phyloP scores from a whole-genome alignment of 805 yeast genomes.

The Saccharomycopsis guyanensis region DNA sequence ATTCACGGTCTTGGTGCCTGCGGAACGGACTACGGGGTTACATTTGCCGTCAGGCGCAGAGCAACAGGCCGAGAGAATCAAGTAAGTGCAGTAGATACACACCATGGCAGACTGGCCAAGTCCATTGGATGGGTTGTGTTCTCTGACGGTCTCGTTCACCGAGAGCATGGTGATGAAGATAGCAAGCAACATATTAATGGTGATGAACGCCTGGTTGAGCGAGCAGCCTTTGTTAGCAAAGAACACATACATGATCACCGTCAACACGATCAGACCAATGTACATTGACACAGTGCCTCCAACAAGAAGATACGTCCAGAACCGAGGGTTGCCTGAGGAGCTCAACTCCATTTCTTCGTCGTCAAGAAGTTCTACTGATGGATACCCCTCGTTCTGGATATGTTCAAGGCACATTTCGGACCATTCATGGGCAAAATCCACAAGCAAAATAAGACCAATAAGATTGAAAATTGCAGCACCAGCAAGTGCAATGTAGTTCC shows the following conservation, averaged over 20 bases:
- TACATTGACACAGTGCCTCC: slow-evolving; percentile 90
- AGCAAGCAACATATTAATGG: slow-evolving; percentile 63
- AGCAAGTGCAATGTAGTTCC: slow-evolving; percentile 79
- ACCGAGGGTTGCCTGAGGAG: slow-evolving; percentile 24
- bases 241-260: slow-evolving; percentile 70
- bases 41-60: slow-evolving; percentile 97
- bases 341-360: slow-evolving; percentile 39
- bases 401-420: slow-evolving; percentile 91
- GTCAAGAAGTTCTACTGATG: slow-evolving; percentile 25
- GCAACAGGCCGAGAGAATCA: slow-evolving; percentile 86
- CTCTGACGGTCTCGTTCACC: slow-evolving; percentile 78
- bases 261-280: slow-evolving; percentile 60
- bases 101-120: slow-evolving; percentile 97
- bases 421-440: slow-evolving; percentile 98
- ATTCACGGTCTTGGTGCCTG: slow-evolving; percentile 84
- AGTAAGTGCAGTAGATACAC: slow-evolving; percentile 83
- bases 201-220: slow-evolving; percentile 83
- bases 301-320: slow-evolving; percentile 76
- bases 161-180: slow-evolving; percentile 62
- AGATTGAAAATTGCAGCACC: slow-evolving; percentile 81
- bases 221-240: slow-evolving; percentile 78
- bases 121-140: slow-evolving; percentile 90
- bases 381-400: slow-evolving; percentile 72
- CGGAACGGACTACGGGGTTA: slow-evolving; percentile 84
- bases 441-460: slow-evolving; percentile 82